Evolutionary conservation across 2,329 filamentous ascomycete genomes (phyloP), one percentile per base, ranked within the genome.

Genomic region (Golovinomyces cichoracearum): DNA sequence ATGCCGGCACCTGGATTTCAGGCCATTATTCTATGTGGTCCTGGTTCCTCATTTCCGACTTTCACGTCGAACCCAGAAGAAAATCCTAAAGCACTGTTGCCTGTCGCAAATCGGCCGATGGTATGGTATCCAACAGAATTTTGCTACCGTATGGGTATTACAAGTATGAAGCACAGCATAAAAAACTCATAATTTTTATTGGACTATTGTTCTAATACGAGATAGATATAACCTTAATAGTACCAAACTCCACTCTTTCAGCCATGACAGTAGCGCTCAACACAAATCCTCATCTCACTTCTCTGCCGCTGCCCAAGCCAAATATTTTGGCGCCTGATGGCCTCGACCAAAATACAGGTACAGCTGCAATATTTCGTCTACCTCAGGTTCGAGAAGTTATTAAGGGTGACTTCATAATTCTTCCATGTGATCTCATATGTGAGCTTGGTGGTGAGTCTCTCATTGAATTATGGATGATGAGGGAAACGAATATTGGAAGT

Each of bases 341-440:
- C 38, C 69, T 94, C 29, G 78, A 83, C 46, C 76, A 85, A 58
- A 90, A 83, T 51, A 93, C 81, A 0, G 85, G 85, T 47, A 95
- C 90, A 5, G 86, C 83, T 6, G 80, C 93, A 58, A 76, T 95
- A 19, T 73, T 98, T 48, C 76, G 86, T 9, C 69, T 93, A 7
- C 80, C 83, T 0, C 82, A 93, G 61, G 76, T 95, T 41, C 78
- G 80, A 59, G 68, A 70, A n/a, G 70, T 76, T 6, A 75, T 98
- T 56, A 84, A 74, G 48, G 76, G 77, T 12, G 84, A 98, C 63
- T 95, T 98, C 59, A 67, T 94, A 23, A 74, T 95, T 2, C 68
- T 98, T 3, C 88, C 90, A 0, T 98, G 90, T 63, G 90, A 98
- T 61, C 68, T 98, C 5, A 77, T 98, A 35, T 94, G 85, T 61